These are phyloP conservation scores for Mortierella antarctica DNA, from an alignment of 192 early-diverging fungal species.

Conservation along the genomic window DNA sequence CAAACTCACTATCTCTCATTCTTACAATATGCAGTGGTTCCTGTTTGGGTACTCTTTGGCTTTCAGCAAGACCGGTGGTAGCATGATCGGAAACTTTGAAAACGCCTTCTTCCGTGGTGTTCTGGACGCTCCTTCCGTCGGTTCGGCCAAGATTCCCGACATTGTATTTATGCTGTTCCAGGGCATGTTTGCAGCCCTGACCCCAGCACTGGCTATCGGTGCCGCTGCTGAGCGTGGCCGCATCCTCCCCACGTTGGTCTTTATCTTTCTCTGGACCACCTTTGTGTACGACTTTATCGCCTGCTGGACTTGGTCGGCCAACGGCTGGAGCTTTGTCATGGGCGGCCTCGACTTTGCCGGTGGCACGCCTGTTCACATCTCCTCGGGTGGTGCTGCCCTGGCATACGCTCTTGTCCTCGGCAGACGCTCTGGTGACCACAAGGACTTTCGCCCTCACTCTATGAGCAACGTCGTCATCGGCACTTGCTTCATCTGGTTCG, in stretches of 20 bases:
- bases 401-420: constrained; percentile 91
- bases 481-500: constrained; percentile 91
- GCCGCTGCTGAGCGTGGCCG: constrained; percentile 91
- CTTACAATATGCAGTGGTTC: constrained; percentile 72
- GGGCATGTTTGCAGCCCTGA: constrained; percentile 93
- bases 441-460: constrained; percentile 88
- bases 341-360: constrained; percentile 95
- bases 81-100: constrained; percentile 85
- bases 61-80: constrained; percentile 79
- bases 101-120: constrained; percentile 76
- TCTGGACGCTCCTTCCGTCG: constrained; percentile 59
- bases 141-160: constrained; percentile 76
- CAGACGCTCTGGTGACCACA: constrained; percentile 79
- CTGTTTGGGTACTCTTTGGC: constrained; percentile 91
- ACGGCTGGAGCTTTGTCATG: constrained; percentile 87
- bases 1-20: too few relatives aligned
- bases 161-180: constrained; percentile 87
- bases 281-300: constrained; percentile 93
- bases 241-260: constrained; percentile 86
- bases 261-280: constrained; percentile 95
- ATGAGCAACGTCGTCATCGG: constrained; percentile 94
- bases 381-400: constrained; percentile 89
- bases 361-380: constrained; percentile 94
- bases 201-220: constrained; percentile 92
- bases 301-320: constrained; percentile 92